Base-by-base conservation (phyloP, 164 flowering plant genomes). In the Macadamia tetraphylla region DNA sequence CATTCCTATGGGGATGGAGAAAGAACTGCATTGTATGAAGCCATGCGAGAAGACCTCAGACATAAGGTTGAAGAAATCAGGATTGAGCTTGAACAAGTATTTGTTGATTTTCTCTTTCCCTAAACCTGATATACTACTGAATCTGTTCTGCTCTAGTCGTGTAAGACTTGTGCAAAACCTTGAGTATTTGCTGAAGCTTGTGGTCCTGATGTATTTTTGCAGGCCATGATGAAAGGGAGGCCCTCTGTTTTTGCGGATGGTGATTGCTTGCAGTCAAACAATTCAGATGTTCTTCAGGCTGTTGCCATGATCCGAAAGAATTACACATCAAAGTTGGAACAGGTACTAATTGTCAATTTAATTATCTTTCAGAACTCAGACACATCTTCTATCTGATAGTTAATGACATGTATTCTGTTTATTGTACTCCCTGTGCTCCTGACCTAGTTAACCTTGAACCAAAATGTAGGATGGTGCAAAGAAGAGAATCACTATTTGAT, bases 51-150 rank as follows among this genome's bases (percentile, higher is more conserved):
- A 79, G 96, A 92, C 76, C 85, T 89, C 73, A 83, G 91, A 74
- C 66, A 85, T 82, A 92, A 92, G 70, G 88, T 90, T 69, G 87
- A 87, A 64, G 94, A 86, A 67, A 92, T 90, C 63, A 84, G 76
- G 68, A 80, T 73, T 53, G 94, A 87, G 75, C 81, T 89, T 71
- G 87, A 81, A 72, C 90, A 85, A 46, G 95, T 88, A 49, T 66
- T 80, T 64, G 42, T 14, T 67, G 8, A 14, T 12, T 63, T 67
- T 60, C 30, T 15, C n/a, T 35, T 66, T 10, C 48, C 35, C 2
- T 63, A 35, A 10, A 43, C 51, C 43, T 65, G 58, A 42, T 46
- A 43, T 53, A 6, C 48, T 6, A 49, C 63, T 15, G 57, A 43
- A 60, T 62, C n/a, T 61, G 40, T 14, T 58, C 31, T 6, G 35